phyloP scores from a whole-genome alignment of 1,139 yeast species.

The Geotrichum cucujoidarum region DNA sequence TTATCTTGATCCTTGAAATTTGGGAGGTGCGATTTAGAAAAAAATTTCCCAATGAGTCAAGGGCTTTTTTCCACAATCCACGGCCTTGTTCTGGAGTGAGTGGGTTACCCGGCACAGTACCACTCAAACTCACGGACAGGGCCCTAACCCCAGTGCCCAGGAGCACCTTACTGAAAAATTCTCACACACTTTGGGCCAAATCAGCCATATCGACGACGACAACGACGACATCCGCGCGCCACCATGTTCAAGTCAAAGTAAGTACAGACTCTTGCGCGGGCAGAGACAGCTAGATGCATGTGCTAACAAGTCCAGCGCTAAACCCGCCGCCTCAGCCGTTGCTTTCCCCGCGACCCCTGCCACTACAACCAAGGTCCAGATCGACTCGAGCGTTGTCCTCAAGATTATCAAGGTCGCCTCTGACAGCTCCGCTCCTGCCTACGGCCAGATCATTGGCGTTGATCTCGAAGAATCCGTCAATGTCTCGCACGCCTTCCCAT shows the following conservation, averaged over 20 bases:
- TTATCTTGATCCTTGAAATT: background rate
- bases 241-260: constrained; percentile 13
- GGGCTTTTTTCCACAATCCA: too few relatives aligned
- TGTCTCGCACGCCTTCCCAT: constrained; percentile 57
- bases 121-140: background rate
- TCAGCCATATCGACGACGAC: background rate
- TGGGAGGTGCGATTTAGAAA: background rate
- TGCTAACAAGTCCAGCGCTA: background rate
- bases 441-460: constrained; percentile 76
- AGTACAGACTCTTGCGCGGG: too few relatives aligned
- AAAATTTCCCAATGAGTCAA: constrained; percentile 10
- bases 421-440: constrained; percentile 55
- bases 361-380: constrained; percentile 28
- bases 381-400: constrained; percentile 50
- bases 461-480: constrained; percentile 49
- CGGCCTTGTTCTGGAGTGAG: background rate
- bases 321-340: constrained; percentile 3
- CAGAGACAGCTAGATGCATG: too few relatives aligned
- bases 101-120: too few relatives aligned
- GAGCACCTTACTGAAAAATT: constrained; percentile 1
- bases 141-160: constrained; percentile 1
- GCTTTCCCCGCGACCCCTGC: constrained; percentile 25
- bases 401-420: constrained; percentile 71
- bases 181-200: background rate
- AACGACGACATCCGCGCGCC: background rate